Base-by-base conservation (phyloP, 768 basidiomycete species). In the Phanerochaete carnosa region DNA sequence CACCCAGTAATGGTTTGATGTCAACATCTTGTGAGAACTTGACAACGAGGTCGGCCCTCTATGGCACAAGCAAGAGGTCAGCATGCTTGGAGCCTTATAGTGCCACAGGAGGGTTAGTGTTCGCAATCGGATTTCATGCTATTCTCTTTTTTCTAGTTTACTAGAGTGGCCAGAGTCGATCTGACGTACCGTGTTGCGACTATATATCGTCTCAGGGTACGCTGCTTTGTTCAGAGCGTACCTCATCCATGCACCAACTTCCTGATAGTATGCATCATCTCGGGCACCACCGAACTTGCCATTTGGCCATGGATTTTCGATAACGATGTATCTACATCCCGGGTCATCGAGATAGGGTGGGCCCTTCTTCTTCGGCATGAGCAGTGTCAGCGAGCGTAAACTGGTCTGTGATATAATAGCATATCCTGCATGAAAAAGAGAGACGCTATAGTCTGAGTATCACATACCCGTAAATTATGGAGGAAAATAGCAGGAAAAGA, bases 271-370 rank as follows among this genome's bases (percentile, higher is more conserved):
- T 1, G n/a, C 30, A 28, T 59, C 28, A 15, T 55, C 52, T 28
- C 68, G 63, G 2, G 28, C 52, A 58, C 59, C 64, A 49, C 63
- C 64, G 6, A 55, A 33, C 47, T 45, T 55, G 2, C 23, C 33
- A 2, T 65, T 64, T 19, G 68, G 68, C 68, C 68, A 71, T 9
- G 70, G 70, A 55, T 67, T 62, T 15, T 65, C 64, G 51, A 71
- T 64, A n/a, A 71, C 68, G 35, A 71, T 57, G 43, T 67, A 69
- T 57, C 63, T 66, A 60, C 66, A 69, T 16, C 61, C 66, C 0
- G 68, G 70, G 46, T 69, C 65, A 30, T 69, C 67, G 7, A 47
- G 39, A 55, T 69, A 71, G 13, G 69, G 68, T n/a, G 69, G 66
- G 1, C 65, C 69, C 57, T 66, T 68, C 55, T 66, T 66, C 57